These are phyloP conservation scores for Crucihimalaya himalaica DNA, from an alignment of 345 rosid species.

Conservation along the genomic window DNA sequence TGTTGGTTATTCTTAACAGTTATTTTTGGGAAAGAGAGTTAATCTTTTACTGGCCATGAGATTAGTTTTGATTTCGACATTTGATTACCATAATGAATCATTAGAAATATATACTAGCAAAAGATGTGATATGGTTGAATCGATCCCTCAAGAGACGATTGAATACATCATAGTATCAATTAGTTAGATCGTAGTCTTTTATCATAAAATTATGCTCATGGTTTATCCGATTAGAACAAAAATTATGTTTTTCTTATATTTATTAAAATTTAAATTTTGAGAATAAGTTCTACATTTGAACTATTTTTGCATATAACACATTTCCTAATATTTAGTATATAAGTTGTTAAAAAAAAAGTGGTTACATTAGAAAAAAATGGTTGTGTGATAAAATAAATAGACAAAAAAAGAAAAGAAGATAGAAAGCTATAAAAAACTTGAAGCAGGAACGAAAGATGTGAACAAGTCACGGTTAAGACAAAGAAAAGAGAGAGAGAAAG, in stretches of 20 bases:
- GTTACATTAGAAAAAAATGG: neutral
- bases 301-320: neutral
- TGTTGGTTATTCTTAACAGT: neutral
- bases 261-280: neutral
- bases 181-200: neutral
- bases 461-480: constrained; percentile 37
- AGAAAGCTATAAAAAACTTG: constrained; percentile 9
- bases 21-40: neutral
- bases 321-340: neutral
- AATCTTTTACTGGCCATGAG: neutral
- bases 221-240: neutral
- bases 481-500: constrained; percentile 16
- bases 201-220: neutral
- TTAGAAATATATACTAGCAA: neutral
- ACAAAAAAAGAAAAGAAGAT: neutral
- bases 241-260: neutral
- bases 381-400: neutral
- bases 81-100: no score
- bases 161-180: neutral
- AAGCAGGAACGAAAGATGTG: constrained; percentile 35
- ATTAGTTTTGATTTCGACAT: neutral
- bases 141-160: neutral
- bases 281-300: neutral
- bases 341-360: neutral
- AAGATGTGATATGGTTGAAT: no score